Base-by-base conservation (phyloP, 768 basidiomycete species). In the Mycena belliarum region DNA sequence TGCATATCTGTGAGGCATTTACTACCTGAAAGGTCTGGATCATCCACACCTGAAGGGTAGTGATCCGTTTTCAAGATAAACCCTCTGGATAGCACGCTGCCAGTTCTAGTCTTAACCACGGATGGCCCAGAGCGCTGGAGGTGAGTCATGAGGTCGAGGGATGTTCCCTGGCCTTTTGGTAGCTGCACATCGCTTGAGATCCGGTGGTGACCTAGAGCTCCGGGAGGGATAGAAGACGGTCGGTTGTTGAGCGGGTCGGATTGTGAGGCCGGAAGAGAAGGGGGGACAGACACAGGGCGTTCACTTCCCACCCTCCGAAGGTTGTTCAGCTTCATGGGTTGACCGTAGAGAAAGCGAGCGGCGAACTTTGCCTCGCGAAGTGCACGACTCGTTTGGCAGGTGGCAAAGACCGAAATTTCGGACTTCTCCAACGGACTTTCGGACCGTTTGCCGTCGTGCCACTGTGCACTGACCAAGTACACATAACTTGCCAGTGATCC, bases 11-110 rank as follows among this genome's bases (percentile, higher is more conserved):
- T 28, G 14, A 37, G 25, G 33, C 45, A 25, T 32, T 52, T 41
- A 52, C 28, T 16, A 43, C 9, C 18, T 26, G n/a, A n/a, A n/a
- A n/a, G n/a, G n/a, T n/a, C n/a, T 10, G 33, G 37, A 14, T 2
- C 37, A 55, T 35, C 57, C 69, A 62, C 59, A 85, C 88, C 89
- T 59, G 89, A 89, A 32, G 89, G 89, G 72, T 92, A 88, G 69
- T 88, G 80, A 74, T 97, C 95, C 18, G 94, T 95, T 78, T 98
- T 99, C 65, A 99, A 75, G 53, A 99, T 95, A 70, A 95, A 93
- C 0, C 94, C 92, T 60, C 93, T 76, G 4, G 89, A 87, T 7
- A 96, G 76, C 32, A 96, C 93, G 64, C 89, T 91, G 18, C 93
- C 93, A 0, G 80, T 78, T 56, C 93, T 80, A 7, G 89, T 87